Evolutionary conservation across 805 yeast genomes (phyloP).

Genomic region (Lachancea thermotolerans): DNA sequence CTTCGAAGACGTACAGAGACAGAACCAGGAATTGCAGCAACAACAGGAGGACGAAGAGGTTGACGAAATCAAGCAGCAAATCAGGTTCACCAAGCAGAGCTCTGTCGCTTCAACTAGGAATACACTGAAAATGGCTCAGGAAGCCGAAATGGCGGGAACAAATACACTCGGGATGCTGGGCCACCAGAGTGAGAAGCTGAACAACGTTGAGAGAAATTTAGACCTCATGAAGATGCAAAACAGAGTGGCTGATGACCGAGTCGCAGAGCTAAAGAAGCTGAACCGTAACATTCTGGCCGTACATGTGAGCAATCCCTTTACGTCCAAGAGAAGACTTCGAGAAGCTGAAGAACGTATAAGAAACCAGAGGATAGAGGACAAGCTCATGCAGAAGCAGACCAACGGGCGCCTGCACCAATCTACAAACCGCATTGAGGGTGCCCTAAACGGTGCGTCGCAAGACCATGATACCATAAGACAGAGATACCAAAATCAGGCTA

Average conservation of each 20-base stretch:
- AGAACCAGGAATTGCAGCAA: constrained; percentile 34
- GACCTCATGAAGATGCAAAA: constrained; percentile 77
- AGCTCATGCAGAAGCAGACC: constrained; percentile 53
- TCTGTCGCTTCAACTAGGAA: constrained; percentile 81
- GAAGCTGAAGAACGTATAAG: constrained; percentile 67
- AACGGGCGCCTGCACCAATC: constrained; percentile 54
- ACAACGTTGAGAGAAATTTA: constrained; percentile 70
- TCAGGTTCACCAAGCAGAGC: constrained; percentile 77
- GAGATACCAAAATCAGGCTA: constrained; percentile 34
- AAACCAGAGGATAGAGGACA: constrained; percentile 54
- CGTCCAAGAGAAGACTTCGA: constrained; percentile 64
- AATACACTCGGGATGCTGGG: constrained; percentile 91
- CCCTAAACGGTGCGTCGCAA: constrained; percentile 38
- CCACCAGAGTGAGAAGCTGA: constrained; percentile 82
- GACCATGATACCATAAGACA: constrained; percentile 30
- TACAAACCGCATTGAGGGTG: constrained; percentile 61
- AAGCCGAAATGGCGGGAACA: constrained; percentile 66
- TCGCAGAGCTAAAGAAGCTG: constrained; percentile 67
- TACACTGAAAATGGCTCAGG: constrained; percentile 63
- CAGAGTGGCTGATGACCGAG: constrained; percentile 74
- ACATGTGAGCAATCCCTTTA: constrained; percentile 80
- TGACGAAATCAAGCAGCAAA: constrained; percentile 76
- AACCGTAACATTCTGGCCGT: constrained; percentile 80
- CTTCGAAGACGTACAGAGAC: constrained; percentile 31
- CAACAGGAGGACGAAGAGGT: constrained; percentile 80